Conservation (phyloP, 768 basidiomycete genomes). For the Paxillus involutus region DNA sequence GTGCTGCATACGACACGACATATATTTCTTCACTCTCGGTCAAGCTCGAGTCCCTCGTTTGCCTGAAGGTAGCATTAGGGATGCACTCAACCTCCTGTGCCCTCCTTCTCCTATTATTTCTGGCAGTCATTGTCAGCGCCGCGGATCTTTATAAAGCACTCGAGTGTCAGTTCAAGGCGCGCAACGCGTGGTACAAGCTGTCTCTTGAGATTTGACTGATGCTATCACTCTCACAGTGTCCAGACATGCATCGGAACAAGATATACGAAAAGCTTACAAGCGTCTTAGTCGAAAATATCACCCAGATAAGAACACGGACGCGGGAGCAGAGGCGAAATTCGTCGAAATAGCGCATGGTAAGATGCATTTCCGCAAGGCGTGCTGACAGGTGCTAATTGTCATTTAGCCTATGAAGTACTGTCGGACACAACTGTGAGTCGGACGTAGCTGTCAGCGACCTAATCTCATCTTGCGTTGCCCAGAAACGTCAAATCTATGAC, state of each 20-base stretch:
- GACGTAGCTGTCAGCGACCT: not conserved
- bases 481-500: conserved; percentile 96
- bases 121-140: conserved; percentile 40
- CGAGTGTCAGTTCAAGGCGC: conserved; percentile 62
- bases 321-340: conserved; percentile 80
- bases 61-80: not conserved
- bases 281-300: conserved; percentile 85
- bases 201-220: conserved; percentile 19
- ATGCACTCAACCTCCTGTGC: conserved; percentile 30
- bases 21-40: not conserved
- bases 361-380: conserved; percentile 18
- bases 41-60: not conserved
- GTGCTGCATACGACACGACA: not conserved
- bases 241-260: conserved; percentile 79
- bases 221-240: conserved; percentile 44
- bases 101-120: conserved; percentile 30
- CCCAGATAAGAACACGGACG: conserved; percentile 93
- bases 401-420: conserved; percentile 88
- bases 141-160: conserved; percentile 81
- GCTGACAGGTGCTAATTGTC: conserved; percentile 3
- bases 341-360: conserved; percentile 88
- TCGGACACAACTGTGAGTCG: conserved; percentile 73
- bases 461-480: conserved; percentile 4
- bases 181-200: conserved; percentile 16
- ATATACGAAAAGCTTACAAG: conserved; percentile 92